Base-by-base conservation (phyloP, 495 filamentous ascomycete species). In the Xylaria longipes region DNA sequence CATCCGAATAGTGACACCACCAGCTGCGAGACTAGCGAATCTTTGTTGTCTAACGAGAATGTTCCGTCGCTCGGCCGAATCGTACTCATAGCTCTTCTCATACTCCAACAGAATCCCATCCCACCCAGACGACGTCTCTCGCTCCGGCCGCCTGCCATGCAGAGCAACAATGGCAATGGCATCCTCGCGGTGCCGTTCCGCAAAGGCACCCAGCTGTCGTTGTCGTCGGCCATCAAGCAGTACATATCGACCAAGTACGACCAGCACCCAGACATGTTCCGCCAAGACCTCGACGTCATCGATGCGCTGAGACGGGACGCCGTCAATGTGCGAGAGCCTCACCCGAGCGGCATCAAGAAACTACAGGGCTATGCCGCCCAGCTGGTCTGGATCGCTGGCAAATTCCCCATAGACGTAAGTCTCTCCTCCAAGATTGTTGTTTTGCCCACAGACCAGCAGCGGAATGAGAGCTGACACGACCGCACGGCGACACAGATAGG, bases 211-310 rank as follows among this genome's bases (percentile, higher is more conserved):
- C 82, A 90, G 39, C 86, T 97, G 64, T 91, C 90, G 69, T 86
- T 98, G 46, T 91, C 93, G 45, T 82, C 85, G 74, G 91, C 95
- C 45, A 94, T 99, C 76, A 94, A 93, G 73, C 93, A 97, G 77
- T 98, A 99, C 83, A 99, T 99, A 72, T 97, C 93, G 50, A 92
- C 89, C 78, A 98, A 98, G 87, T 99, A 99, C 91, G 96, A 98
- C 82, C 96, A 99, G 79, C 96, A 97, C 80, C 96, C 97, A 66
- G 94, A 97, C 80, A 97, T 98, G 94, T 99, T 99, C 81, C 88
- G 90, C 71, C 86, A 92, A 63, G 96, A 99, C 82, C 87, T 99
- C 50, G 87, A 96, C 67, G 87, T 91, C 71, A 94, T 99, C 78
- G 94, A 99, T 78, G 84, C 88, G 58, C 78, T 98, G 63, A 89